These are phyloP conservation scores for Phytophthora lateralis DNA, from an alignment of 352 stramenopile species.

Conservation along the genomic window DNA sequence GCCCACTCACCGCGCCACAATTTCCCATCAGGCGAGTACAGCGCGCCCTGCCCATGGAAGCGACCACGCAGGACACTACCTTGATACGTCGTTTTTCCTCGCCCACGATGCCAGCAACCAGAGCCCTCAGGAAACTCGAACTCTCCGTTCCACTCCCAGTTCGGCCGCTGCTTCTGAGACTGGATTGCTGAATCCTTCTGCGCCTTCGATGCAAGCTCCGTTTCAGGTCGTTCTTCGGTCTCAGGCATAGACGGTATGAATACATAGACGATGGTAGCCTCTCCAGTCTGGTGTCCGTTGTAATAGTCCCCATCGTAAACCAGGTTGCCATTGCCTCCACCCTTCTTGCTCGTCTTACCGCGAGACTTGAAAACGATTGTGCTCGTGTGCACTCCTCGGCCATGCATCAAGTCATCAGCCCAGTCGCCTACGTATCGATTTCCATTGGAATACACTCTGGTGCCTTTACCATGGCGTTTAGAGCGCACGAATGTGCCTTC, in stretches of 20 bases:
- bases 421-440: slow-evolving; percentile 66
- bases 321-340: slow-evolving; percentile 11
- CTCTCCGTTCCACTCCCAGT: slow-evolving; percentile 52
- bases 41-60: slow-evolving; percentile 65
- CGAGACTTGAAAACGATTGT: slow-evolving; percentile 11
- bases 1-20: slow-evolving; percentile 59
- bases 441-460: slow-evolving; percentile 54
- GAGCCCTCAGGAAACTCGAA: slow-evolving; percentile 75
- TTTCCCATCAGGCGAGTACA: slow-evolving; percentile 64
- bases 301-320: slow-evolving; percentile 62
- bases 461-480: slow-evolving; percentile 59
- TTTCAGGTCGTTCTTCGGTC: slow-evolving; percentile 6
- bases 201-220: not conserved
- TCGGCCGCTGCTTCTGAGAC: slow-evolving; percentile 1
- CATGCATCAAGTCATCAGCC: slow-evolving; percentile 64
- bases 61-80: slow-evolving; percentile 54
- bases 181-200: slow-evolving; percentile 5
- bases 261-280: slow-evolving; percentile 46
- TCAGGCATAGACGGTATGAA: slow-evolving; percentile 28
- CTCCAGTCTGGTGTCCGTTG: slow-evolving; percentile 49
- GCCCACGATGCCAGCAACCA: slow-evolving; percentile 61
- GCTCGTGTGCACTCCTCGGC: slow-evolving; percentile 45
- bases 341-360: slow-evolving; percentile 20
- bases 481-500: slow-evolving; percentile 52
- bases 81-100: slow-evolving; percentile 58